Evolutionary conservation across 768 basidiomycete genomes (phyloP).

Genomic region (Boletus huronensis): DNA sequence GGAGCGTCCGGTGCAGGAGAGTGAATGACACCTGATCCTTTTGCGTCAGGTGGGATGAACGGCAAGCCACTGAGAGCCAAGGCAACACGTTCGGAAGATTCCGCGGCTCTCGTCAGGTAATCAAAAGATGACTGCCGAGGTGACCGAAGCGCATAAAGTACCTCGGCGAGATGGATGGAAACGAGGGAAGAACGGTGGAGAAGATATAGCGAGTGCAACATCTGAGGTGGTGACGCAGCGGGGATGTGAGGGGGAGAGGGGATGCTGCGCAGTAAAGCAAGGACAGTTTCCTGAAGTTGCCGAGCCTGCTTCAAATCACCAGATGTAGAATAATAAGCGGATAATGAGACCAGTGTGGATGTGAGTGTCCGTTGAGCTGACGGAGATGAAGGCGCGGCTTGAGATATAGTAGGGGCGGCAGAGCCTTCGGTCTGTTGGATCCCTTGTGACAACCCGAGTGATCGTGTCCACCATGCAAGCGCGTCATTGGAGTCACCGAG

Average conservation of each 20-base stretch:
- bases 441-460: conserved; percentile 47
- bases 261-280: conserved; percentile 54
- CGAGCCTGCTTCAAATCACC: conserved; percentile 54
- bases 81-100: conserved; percentile 65
- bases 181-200: conserved; percentile 73
- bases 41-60: conserved; percentile 32
- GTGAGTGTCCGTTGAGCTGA: conserved; percentile 59
- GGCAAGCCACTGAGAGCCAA: conserved; percentile 47
- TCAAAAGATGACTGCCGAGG: conserved; percentile 47
- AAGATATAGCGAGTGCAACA: conserved; percentile 61
- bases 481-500: conserved; percentile 53
- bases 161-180: conserved; percentile 71
- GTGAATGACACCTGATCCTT: conserved; percentile 34
- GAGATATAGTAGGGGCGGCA: conserved; percentile 32
- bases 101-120: conserved; percentile 57
- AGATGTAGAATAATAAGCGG: conserved; percentile 63
- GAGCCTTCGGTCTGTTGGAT: conserved; percentile 20
- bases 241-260: conserved; percentile 43
- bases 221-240: conserved; percentile 50
- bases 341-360: conserved; percentile 64
- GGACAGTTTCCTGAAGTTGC: conserved; percentile 51
- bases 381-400: conserved; percentile 50
- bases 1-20: conserved; percentile 38
- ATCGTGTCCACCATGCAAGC: conserved; percentile 63
- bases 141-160: conserved; percentile 49